phyloP scores from a whole-genome alignment of 108 stramenopile species.

The Nannochloropsis salina region DNA sequence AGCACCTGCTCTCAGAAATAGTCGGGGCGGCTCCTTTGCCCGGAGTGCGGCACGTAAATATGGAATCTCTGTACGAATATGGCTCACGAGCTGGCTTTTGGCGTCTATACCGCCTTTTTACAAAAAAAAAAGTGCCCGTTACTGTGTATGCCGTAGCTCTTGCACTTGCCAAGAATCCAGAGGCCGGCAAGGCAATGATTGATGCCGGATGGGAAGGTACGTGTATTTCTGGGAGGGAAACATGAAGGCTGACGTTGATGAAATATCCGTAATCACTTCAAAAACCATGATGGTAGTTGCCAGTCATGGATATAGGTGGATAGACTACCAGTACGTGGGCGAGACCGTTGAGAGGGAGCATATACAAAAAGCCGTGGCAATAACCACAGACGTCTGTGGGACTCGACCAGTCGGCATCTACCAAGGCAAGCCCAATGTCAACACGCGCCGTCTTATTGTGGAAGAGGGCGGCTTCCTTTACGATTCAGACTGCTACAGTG shows the following conservation, averaged over 20 bases:
- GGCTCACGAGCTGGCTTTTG: constrained; percentile 85
- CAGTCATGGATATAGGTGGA: constrained; percentile 85
- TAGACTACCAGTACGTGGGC: constrained; percentile 79
- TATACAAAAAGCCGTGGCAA: constrained; percentile 73
- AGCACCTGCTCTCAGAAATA: constrained; percentile 78
- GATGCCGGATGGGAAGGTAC: constrained; percentile 74
- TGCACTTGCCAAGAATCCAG: constrained; percentile 77
- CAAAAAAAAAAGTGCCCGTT: constrained; percentile 63
- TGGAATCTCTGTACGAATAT: constrained; percentile 89
- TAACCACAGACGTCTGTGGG: constrained; percentile 71
- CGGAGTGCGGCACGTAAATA: constrained; percentile 63
- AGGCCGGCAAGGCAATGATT: constrained; percentile 67
- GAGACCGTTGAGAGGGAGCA: constrained; percentile 76
- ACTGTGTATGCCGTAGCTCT: constrained; percentile 92
- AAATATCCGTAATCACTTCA: neutral
- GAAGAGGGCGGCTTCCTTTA: constrained; percentile 86
- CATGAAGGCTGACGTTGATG: neutral
- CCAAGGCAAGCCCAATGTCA: constrained; percentile 68
- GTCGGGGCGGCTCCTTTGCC: constrained; percentile 59
- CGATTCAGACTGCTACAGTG: constrained; percentile 71
- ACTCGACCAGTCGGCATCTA: constrained; percentile 80
- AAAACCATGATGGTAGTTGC: constrained; percentile 48
- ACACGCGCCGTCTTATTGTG: constrained; percentile 60
- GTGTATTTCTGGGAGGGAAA: constrained; percentile 30
- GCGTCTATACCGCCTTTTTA: constrained; percentile 75